Percentiles rank a stretch among this genome's conserved stretches.
Conservation (phyloP, 345 rosid species). For the Brassica napus region DNA sequence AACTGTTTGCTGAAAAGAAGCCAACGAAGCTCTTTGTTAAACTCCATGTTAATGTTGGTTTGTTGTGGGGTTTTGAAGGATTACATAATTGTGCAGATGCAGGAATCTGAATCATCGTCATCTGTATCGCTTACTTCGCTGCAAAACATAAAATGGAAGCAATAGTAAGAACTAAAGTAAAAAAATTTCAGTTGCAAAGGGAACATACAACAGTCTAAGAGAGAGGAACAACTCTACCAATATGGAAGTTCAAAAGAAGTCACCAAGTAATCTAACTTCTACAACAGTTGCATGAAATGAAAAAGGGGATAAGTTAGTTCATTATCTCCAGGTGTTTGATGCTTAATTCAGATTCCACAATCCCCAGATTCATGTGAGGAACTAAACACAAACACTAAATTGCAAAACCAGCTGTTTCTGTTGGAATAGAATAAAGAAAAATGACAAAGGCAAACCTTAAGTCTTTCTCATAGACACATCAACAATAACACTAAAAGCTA, state of each 20-base stretch:
- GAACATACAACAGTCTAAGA: not conserved
- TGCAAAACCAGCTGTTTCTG: too few relatives aligned
- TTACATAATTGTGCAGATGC: constrained; percentile 91
- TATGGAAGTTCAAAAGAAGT: not conserved
- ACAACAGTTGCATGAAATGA: not conserved
- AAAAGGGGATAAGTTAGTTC: not conserved
- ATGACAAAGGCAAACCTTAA: not conserved
- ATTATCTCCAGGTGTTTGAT: not conserved
- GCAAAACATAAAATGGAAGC: constrained; percentile 37
- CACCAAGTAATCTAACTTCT: not conserved
- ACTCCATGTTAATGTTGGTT: constrained; percentile 36
- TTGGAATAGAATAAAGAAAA: too few relatives aligned
- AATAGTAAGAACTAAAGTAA: constrained; percentile 6
- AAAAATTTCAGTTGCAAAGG: not conserved
- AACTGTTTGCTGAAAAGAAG: constrained; percentile 28
- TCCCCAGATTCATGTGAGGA: not conserved
- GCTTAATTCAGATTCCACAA: not conserved
- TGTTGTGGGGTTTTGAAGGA: constrained; percentile 11
- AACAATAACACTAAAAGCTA: not conserved
- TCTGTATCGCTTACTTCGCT: constrained; percentile 86
- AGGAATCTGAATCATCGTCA: constrained; percentile 77
- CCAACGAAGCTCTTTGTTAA: constrained; percentile 31
- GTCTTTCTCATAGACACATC: not conserved
- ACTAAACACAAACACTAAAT: not conserved
- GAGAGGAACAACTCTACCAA: not conserved